Evolutionary conservation across 2,329 filamentous ascomycete genomes (phyloP), one percentile per base, ranked within the genome.

Genomic region (Clarireedia monteithiana): DNA sequence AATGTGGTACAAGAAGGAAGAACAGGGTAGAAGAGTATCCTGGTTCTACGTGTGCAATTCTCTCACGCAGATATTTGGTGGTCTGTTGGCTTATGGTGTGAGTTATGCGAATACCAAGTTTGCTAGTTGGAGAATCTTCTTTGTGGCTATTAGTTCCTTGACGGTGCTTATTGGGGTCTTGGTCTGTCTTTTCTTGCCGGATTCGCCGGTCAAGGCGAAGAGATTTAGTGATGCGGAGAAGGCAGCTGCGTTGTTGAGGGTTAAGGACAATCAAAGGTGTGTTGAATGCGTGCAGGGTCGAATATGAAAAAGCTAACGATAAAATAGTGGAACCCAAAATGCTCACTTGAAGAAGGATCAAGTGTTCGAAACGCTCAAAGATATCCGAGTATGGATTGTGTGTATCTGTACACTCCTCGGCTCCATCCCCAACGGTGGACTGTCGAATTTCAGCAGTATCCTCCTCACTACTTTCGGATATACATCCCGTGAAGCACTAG

Each of bases 161-260:
- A 66, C 7, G 24, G 60, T 10, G 64, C 68, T 50, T 60, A 69
- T 10, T 30, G 68, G 30, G 0, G 17, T 73, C 2, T 48, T 72
- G 3, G 75, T 77, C 59, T 68, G 71, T 47, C 74, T 70, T 63
- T 55, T 75, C 55, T 66, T 81, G 17, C 77, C 78, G 0, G 76
- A 78, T 63, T 74, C 71, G 4, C 75, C 75, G 0, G 74, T 78
- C 62, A 68, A 71, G 46, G 74, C 77, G 5, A 23, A 6, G 5
- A 50, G 50, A 2, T 17, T 51, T 12, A 51, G 12, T 6, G n/a
- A 44, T 27, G 20, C 40, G 17, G 48, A 50, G 24, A 27, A 46
- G 23, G 36, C n/a, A 9, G 23, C 45, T 10, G 24, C 26, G 14
- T 9, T 54, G 17, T 23, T 30, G 20, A 52, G 48, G 9, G 26